phyloP scores from a whole-genome alignment of 1,284 basidiomycete species.

The Bondarzewia mesenterica region DNA sequence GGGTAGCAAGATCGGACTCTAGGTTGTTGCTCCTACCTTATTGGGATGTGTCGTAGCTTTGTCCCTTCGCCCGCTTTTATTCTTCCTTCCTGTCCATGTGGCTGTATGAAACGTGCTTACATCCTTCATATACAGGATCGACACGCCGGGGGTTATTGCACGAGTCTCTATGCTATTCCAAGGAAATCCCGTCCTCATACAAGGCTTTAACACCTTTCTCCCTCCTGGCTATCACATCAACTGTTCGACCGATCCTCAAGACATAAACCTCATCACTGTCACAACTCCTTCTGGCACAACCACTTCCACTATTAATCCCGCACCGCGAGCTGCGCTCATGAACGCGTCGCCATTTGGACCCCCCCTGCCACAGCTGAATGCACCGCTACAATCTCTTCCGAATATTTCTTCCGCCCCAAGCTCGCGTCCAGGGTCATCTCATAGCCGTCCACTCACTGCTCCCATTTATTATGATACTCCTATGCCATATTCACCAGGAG shows the following conservation, averaged over 20 bases:
- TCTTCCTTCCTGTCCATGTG: too few species aligned
- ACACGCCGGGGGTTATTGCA: slow-evolving; percentile 97
- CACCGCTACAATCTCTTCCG: slow-evolving; percentile 8
- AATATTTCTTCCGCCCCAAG: slow-evolving; percentile 1
- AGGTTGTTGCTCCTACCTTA: slow-evolving; percentile 1
- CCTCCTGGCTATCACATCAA: slow-evolving; percentile 97
- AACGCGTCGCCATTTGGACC: slow-evolving; percentile 20
- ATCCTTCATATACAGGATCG: slow-evolving; percentile 57
- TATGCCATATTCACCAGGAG: slow-evolving; percentile 16
- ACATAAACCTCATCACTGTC: slow-evolving; percentile 85
- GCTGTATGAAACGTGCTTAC: slow-evolving; percentile 11
- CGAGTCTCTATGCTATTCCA: slow-evolving; percentile 94
- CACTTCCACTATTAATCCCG: slow-evolving; percentile 41
- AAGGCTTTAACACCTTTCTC: slow-evolving; percentile 99
- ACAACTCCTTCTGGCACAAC: slow-evolving; percentile 89
- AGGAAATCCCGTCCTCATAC: slow-evolving; percentile 89
- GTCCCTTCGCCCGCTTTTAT: slow-evolving; percentile 1
- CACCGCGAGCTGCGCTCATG: slow-evolving; percentile 22
- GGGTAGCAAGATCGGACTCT: too few species aligned
- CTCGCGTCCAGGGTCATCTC: slow-evolving; percentile 11
- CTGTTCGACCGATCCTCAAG: slow-evolving; percentile 68
- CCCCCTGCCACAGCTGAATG: slow-evolving; percentile 13
- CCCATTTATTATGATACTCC: slow-evolving; percentile 1
- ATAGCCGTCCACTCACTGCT: neutral
- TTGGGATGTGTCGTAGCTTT: neutral